A percentile compares a stretch with the other conserved stretches of the same genome.
Evolutionary conservation across 192 early-diverging fungal genomes (phyloP).

Genomic region (Linnemannia schmuckeri): DNA sequence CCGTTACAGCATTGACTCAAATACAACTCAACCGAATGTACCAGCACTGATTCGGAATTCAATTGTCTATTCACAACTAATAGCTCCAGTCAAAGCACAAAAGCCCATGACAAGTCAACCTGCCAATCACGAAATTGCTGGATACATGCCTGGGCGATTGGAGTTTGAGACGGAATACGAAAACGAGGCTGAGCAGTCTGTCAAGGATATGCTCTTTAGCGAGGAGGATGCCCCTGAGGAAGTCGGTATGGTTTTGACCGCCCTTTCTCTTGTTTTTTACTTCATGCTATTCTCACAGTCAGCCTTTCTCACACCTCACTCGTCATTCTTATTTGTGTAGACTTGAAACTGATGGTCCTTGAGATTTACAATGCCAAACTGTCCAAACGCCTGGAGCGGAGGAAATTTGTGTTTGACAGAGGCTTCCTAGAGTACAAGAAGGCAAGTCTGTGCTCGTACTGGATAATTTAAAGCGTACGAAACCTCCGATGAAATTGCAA

Average conservation of each 20-base stretch:
- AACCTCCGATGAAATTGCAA: no score
- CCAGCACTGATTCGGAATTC: background rate
- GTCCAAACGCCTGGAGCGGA: slow-evolving; percentile 84
- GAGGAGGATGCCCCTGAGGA: slow-evolving; percentile 91
- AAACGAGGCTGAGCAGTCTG: slow-evolving; percentile 93
- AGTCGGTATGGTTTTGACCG: slow-evolving; percentile 63
- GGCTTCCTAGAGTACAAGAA: slow-evolving; percentile 90
- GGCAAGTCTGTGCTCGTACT: slow-evolving; percentile 30
- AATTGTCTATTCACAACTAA: background rate
- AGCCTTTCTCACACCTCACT: background rate
- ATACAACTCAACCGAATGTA: background rate
- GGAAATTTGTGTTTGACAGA: slow-evolving; percentile 92
- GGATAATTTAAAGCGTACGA: background rate
- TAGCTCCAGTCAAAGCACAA: slow-evolving; percentile 48
- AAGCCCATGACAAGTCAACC: slow-evolving; percentile 85
- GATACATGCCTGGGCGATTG: slow-evolving; percentile 96
- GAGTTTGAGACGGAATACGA: slow-evolving; percentile 98
- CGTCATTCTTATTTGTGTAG: slow-evolving; percentile 47
- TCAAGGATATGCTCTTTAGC: slow-evolving; percentile 95
- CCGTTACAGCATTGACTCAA: slow-evolving; percentile 21
- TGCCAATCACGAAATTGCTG: slow-evolving; percentile 95
- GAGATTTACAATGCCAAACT: slow-evolving; percentile 94
- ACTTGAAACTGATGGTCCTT: slow-evolving; percentile 90
- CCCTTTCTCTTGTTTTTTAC: background rate
- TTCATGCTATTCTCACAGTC: background rate